These are phyloP conservation scores for Melanopsichium pennsylvanicum DNA, from an alignment of 1,284 basidiomycete species.

Conservation along the genomic window DNA sequence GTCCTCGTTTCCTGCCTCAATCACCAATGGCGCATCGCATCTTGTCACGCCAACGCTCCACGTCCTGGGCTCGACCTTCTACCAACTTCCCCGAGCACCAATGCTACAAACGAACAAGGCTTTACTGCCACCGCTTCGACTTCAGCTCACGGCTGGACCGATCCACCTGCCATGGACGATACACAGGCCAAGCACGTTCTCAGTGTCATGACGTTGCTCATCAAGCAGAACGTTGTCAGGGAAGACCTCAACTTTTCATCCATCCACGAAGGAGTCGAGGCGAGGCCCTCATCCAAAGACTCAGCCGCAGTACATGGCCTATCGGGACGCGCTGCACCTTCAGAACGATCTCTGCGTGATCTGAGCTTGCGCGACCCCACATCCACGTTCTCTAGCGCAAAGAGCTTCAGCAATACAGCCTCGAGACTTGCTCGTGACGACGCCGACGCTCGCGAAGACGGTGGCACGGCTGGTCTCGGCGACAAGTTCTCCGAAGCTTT, in stretches of 20 bases:
- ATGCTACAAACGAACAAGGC: constrained; percentile 26
- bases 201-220: constrained; percentile 74
- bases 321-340: constrained; percentile 16
- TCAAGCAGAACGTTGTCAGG: constrained; percentile 71
- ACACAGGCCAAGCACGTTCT: constrained; percentile 84
- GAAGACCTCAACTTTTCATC: constrained; percentile 52
- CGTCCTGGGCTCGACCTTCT: constrained; percentile 15
- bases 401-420: constrained; percentile 15
- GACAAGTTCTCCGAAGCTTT: constrained; percentile 41
- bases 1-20: constrained; percentile 79
- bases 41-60: constrained; percentile 23
- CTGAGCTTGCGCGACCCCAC: constrained; percentile 29
- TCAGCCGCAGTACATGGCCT: constrained; percentile 7
- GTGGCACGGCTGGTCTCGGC: neutral
- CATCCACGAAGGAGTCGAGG: constrained; percentile 25
- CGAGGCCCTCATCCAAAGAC: constrained; percentile 18
- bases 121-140: constrained; percentile 30
- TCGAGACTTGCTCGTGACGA: constrained; percentile 29
- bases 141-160: constrained; percentile 69
- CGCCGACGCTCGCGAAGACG: constrained; percentile 27
- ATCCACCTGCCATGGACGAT: constrained; percentile 82
- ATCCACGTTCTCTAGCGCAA: constrained; percentile 30
- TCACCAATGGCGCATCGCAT: constrained; percentile 73
- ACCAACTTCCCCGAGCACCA: neutral
- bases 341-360: constrained; percentile 44